A percentile compares a stretch with the other conserved stretches of the same genome.
These are phyloP conservation scores for Taiwanofungus camphoratus DNA, from an alignment of 1,284 basidiomycete species.

Conservation along the genomic window DNA sequence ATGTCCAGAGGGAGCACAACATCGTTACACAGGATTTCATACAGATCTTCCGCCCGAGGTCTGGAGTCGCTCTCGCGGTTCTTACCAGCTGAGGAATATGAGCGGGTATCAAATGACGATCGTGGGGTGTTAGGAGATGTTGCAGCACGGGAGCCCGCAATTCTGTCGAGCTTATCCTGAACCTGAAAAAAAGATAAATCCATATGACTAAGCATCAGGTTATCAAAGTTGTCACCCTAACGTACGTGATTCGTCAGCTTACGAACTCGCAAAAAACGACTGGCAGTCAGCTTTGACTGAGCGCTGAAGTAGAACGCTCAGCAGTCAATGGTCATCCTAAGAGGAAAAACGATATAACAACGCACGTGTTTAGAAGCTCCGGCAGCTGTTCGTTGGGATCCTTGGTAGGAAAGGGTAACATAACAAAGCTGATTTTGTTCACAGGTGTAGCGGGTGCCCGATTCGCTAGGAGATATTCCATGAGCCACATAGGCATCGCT, in stretches of 20 bases:
- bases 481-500: constrained; percentile 80
- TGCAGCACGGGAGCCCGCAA: constrained; percentile 27
- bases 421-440: constrained; percentile 82
- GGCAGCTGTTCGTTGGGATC: constrained; percentile 58
- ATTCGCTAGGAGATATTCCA: constrained; percentile 80
- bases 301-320: constrained; percentile 39
- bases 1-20: constrained; percentile 75
- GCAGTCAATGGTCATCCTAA: constrained; percentile 3
- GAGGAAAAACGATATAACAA: constrained; percentile 12
- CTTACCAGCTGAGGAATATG: constrained; percentile 14
- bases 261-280: constrained; percentile 75
- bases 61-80: constrained; percentile 17
- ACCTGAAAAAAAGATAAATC: constrained; percentile 41
- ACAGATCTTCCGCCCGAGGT: constrained; percentile 61
- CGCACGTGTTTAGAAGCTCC: constrained; percentile 72
- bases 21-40: constrained; percentile 88
- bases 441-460: constrained; percentile 45
- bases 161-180: constrained; percentile 79
- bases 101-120: constrained; percentile 38
- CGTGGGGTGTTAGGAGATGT: constrained; percentile 36
- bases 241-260: constrained; percentile 82
- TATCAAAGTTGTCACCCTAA: constrained; percentile 8
- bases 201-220: background rate
- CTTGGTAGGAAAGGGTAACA: constrained; percentile 70
- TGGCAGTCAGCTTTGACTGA: constrained; percentile 86